Percentiles rank a stretch among this genome's conserved stretches.
Conservation (phyloP, 768 basidiomycete species). For the Paxillus involutus region DNA sequence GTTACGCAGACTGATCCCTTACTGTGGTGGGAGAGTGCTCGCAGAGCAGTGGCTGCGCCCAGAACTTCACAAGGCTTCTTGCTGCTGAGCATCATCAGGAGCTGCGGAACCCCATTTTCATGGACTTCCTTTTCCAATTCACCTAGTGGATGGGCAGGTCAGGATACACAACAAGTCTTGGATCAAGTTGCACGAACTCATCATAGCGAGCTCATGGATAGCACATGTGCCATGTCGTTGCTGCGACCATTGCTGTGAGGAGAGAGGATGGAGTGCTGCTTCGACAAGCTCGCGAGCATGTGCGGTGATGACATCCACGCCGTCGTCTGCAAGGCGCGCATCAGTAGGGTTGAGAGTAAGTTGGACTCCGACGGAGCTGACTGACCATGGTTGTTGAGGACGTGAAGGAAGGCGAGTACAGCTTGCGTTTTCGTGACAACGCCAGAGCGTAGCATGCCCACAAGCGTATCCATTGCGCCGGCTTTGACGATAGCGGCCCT, state of each 20-base stretch:
- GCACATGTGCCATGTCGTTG: neutral
- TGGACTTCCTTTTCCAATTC: neutral
- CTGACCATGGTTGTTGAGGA: slow-evolving; percentile 2
- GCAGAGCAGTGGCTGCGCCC: neutral
- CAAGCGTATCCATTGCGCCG: neutral
- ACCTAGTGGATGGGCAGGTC: neutral
- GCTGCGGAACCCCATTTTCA: neutral
- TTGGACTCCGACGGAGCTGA: neutral
- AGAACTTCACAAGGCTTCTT: neutral
- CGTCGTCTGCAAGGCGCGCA: neutral
- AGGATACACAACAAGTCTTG: neutral
- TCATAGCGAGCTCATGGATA: neutral
- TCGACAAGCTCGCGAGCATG: neutral
- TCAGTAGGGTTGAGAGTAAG: neutral
- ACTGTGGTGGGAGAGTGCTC: neutral
- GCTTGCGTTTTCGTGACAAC: neutral
- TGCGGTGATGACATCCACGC: neutral
- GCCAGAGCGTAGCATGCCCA: neutral
- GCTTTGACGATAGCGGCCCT: slow-evolving; percentile 1
- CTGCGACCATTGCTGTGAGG: neutral
- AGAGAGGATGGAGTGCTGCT: neutral
- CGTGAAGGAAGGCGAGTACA: slow-evolving; percentile 2
- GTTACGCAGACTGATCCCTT: neutral
- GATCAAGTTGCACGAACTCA: neutral
- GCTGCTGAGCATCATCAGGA: neutral